Evolutionary conservation across 2,329 filamentous ascomycete species (phyloP), one percentile per base, ranked within the genome.

Genomic region (Aureobasidium musti): DNA sequence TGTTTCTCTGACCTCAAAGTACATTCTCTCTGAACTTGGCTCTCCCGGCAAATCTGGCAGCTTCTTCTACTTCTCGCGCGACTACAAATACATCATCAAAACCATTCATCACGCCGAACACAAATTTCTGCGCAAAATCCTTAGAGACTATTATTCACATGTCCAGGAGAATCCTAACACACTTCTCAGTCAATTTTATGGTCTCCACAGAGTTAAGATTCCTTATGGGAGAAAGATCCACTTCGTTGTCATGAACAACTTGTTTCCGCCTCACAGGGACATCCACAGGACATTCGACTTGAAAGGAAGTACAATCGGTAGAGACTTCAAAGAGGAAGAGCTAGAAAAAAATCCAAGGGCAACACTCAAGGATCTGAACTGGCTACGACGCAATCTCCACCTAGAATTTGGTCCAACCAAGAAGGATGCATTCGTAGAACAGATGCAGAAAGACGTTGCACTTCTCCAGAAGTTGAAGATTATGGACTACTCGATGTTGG

Each of bases 81-180:
- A 99, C 80, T 99, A 99, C 84, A 98, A 97, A 80, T 99, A 99
- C 80, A 99, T 99, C 80, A 99, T 99, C 86, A 99, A 99, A 81
- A 99, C 95, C 26, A 98, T 99, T 72, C 95, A 99, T 77, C 95
- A 98, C 74, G 87, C 88, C 72, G 95, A 99, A 78, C 91, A 94
- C 82, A 93, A 93, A 74, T 93, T 94, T 70, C 83, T 96, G 57
- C 84, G 91, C 61, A 92, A 89, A 78, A 91, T 94, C 67, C 81
- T 96, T 67, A 91, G 89, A 75, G 91, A 98, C 68, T 99, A 99
- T 79, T 97, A 97, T 80, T 83, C 90, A 21, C 95, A 99, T 76
- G 92, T 98, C 71, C 88, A 88, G 73, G 86, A 92, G 65, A 98
- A 99, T 78, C 95, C 95, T 7, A 97, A 99, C 79, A 99, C 96